Evolutionary conservation across 495 filamentous ascomycete species (phyloP).

Genomic region (Achaetomiella virescens): DNA sequence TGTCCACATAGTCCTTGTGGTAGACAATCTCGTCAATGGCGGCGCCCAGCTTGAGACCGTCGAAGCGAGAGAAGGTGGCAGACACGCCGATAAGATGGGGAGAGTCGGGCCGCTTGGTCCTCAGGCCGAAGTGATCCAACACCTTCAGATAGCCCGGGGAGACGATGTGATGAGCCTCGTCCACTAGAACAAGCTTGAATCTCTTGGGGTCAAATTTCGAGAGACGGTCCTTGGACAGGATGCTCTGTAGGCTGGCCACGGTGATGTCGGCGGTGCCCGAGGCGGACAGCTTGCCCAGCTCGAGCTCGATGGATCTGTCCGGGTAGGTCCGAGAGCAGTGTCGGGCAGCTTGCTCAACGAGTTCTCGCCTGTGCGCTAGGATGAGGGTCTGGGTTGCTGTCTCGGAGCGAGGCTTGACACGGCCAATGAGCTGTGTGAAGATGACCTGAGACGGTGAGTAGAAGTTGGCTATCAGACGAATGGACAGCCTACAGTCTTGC

Average conservation of each 20-base stretch:
- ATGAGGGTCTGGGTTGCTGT: conserved; percentile 75
- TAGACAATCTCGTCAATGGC: conserved; percentile 96
- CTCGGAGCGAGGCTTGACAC: conserved; percentile 53
- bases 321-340: conserved; percentile 82
- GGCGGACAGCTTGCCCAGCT: conserved; percentile 74
- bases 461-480: not conserved
- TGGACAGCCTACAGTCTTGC: conserved; percentile 69
- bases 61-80: conserved; percentile 82
- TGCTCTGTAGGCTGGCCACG: conserved; percentile 79
- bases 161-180: conserved; percentile 98
- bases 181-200: conserved; percentile 91
- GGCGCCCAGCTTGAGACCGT: conserved; percentile 79
- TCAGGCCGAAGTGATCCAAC: conserved; percentile 69
- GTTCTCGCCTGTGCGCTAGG: conserved; percentile 82
- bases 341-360: conserved; percentile 88
- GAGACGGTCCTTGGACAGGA: conserved; percentile 67
- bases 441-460: conserved; percentile 46
- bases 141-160: conserved; percentile 67
- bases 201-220: conserved; percentile 67
- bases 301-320: conserved; percentile 70
- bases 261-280: conserved; percentile 84
- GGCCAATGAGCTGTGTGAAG: conserved; percentile 90
- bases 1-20: conserved; percentile 93
- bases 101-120: conserved; percentile 43
- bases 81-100: conserved; percentile 86